A percentile compares a stretch with the other conserved stretches of the same genome.
Conservation (phyloP, 257 asterid genomes). For the Fraxinus pennsylvanica region DNA sequence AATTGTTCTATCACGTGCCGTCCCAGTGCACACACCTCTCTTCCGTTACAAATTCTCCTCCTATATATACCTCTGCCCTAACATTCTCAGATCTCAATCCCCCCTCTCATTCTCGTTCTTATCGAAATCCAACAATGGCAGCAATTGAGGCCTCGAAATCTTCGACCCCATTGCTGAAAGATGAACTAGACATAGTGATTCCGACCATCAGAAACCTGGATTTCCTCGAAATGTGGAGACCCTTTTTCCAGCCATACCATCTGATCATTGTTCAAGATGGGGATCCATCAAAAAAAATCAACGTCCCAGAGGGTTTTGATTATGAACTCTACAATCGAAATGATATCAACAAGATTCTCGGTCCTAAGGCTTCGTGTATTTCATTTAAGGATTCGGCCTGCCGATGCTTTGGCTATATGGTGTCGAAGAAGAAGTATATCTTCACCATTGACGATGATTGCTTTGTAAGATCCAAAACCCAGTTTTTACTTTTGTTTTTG, state of each 20-base stretch:
- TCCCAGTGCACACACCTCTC: background rate
- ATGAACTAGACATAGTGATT: constrained; percentile 50
- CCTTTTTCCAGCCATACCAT: constrained; percentile 45
- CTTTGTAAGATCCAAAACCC: constrained; percentile 36
- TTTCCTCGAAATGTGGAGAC: constrained; percentile 52
- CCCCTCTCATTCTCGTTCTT: constrained; percentile 3
- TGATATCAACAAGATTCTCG: constrained; percentile 44
- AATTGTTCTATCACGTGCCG: background rate
- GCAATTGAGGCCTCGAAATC: constrained; percentile 28
- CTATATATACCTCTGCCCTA: background rate
- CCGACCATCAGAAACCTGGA: constrained; percentile 52
- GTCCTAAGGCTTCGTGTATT: constrained; percentile 52
- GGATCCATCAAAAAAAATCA: constrained; percentile 40
- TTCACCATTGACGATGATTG: constrained; percentile 59
- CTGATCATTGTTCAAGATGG: constrained; percentile 53
- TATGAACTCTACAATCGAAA: constrained; percentile 46
- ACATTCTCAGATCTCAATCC: background rate
- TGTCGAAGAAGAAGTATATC: constrained; percentile 52
- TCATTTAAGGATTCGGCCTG: constrained; percentile 56
- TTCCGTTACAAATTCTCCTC: constrained; percentile 10
- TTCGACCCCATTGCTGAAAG: constrained; percentile 36
- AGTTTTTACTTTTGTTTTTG: background rate
- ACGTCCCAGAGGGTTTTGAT: constrained; percentile 50
- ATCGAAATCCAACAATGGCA: constrained; percentile 26
- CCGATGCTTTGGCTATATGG: constrained; percentile 52